Evolutionary conservation across 2,329 filamentous ascomycete species (phyloP).

Genomic region (Xylariales sp.): DNA sequence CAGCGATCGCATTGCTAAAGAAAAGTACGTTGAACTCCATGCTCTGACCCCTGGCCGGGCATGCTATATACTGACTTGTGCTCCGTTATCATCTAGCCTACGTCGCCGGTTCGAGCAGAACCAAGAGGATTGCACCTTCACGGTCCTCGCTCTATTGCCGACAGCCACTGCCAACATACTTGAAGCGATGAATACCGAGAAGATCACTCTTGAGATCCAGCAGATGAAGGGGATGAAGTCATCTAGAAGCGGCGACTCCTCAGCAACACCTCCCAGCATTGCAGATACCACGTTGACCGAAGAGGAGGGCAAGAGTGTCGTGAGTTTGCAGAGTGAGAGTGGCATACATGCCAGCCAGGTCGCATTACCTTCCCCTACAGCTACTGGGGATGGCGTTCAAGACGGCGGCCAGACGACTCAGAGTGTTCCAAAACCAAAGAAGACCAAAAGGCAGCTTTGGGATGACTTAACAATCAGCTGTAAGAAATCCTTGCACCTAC

Average conservation of each 20-base stretch:
- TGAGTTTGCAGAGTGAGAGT: constrained; percentile 73
- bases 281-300: constrained; percentile 72
- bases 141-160: constrained; percentile 89
- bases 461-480: constrained; percentile 95
- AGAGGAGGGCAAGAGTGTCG: constrained; percentile 75
- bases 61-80: too few species aligned
- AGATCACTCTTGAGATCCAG: constrained; percentile 89
- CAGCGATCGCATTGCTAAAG: constrained; percentile 90
- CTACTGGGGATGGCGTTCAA: constrained; percentile 31
- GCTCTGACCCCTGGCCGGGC: too few species aligned
- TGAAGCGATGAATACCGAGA: constrained; percentile 83
- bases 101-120: constrained; percentile 97
- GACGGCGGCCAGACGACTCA: constrained; percentile 32
- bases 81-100: constrained; percentile 52
- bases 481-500: constrained; percentile 40
- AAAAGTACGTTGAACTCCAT: constrained; percentile 64
- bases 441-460: constrained; percentile 92
- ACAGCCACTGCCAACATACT: constrained; percentile 88
- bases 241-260: constrained; percentile 50
- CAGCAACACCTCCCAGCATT: constrained; percentile 47
- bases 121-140: constrained; percentile 97
- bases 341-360: constrained; percentile 81
- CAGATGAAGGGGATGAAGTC: constrained; percentile 78
- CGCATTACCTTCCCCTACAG: constrained; percentile 48
- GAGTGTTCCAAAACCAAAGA: constrained; percentile 51